These are phyloP conservation scores for Xylaria sp. DNA, from an alignment of 2,329 filamentous ascomycete genomes.

Conservation along the genomic window DNA sequence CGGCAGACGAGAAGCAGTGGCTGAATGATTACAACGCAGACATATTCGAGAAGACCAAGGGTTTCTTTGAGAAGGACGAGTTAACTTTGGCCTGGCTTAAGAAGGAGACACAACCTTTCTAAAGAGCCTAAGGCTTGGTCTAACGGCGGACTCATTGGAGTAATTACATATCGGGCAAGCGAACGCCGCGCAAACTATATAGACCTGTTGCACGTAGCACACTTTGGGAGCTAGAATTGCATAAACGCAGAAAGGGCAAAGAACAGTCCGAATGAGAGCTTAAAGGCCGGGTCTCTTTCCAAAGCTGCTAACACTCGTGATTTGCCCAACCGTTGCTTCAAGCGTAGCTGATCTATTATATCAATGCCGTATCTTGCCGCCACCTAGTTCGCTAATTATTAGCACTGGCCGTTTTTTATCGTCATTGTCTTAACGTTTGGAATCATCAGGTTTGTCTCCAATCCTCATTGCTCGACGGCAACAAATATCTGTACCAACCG, in stretches of 20 bases:
- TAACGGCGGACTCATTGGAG: conserved; percentile 14
- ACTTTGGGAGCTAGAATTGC: conserved; percentile 53
- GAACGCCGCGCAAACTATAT: conserved; percentile 8
- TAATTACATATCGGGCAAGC: conserved; percentile 14
- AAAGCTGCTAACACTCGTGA: conserved; percentile 61
- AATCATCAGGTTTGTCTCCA: not conserved
- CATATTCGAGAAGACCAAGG: conserved; percentile 82
- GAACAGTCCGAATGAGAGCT: conserved; percentile 75
- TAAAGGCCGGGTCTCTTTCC: conserved; percentile 70
- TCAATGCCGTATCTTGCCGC: conserved; percentile 51
- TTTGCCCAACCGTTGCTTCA: conserved; percentile 50
- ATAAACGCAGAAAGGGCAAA: conserved; percentile 77
- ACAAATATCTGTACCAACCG: not conserved
- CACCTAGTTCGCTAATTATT: conserved; percentile 42
- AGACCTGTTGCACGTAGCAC: conserved; percentile 6
- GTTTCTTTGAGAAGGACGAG: conserved; percentile 78
- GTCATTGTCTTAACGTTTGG: not conserved
- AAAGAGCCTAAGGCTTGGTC: conserved; percentile 8
- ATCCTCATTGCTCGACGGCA: not conserved
- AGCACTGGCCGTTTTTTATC: conserved; percentile 5
- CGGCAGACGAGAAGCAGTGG: conserved; percentile 81
- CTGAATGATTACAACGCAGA: conserved; percentile 86
- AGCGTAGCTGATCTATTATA: conserved; percentile 47
- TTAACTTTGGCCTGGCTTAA: conserved; percentile 83
- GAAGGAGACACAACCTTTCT: conserved; percentile 81